Conservation (phyloP, 2,329 filamentous ascomycete species). For the Metarhizium album region DNA sequence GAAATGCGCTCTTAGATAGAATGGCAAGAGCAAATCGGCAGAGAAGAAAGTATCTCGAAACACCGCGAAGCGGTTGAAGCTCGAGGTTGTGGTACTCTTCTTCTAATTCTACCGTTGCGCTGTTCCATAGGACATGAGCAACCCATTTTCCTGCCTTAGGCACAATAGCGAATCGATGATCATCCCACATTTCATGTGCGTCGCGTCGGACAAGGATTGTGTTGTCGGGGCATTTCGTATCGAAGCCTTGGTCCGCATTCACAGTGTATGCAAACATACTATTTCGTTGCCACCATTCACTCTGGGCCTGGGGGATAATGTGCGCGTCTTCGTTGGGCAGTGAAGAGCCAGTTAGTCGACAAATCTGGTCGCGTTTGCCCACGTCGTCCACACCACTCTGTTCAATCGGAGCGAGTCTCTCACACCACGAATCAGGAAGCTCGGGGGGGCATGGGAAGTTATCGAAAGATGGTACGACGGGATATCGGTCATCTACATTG, state of each 20-base stretch:
- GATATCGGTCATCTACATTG: slow-evolving; percentile 6
- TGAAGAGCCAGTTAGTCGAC: slow-evolving; percentile 3
- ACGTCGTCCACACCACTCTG: slow-evolving; percentile 3
- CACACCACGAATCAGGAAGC: slow-evolving; percentile 3
- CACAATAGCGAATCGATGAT: slow-evolving; percentile 4
- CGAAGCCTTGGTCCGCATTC: slow-evolving; percentile 4
- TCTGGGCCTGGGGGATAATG: slow-evolving; percentile 6
- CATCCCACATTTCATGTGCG: slow-evolving; percentile 5
- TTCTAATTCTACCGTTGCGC: slow-evolving; percentile 5
- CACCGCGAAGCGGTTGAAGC: slow-evolving; percentile 4
- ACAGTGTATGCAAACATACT: slow-evolving; percentile 5
- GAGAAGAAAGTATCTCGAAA: slow-evolving; percentile 3
- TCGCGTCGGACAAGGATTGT: slow-evolving; percentile 5
- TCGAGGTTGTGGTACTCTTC: slow-evolving; percentile 6
- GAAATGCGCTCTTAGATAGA: slow-evolving; percentile 6
- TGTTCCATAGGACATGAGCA: slow-evolving; percentile 3
- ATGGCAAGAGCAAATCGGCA: slow-evolving; percentile 7
- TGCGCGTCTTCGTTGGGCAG: slow-evolving; percentile 5
- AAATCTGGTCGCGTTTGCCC: slow-evolving; percentile 3
- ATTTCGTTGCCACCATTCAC: slow-evolving; percentile 7
- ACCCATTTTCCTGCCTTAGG: slow-evolving; percentile 2
- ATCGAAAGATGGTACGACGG: slow-evolving; percentile 3
- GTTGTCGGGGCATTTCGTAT: slow-evolving; percentile 4
- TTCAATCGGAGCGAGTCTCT: slow-evolving; percentile 1
- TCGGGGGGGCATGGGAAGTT: slow-evolving; percentile 1